Evolutionary conservation across 331 rosid species (phyloP).

Genomic region (Arachis monticola): DNA sequence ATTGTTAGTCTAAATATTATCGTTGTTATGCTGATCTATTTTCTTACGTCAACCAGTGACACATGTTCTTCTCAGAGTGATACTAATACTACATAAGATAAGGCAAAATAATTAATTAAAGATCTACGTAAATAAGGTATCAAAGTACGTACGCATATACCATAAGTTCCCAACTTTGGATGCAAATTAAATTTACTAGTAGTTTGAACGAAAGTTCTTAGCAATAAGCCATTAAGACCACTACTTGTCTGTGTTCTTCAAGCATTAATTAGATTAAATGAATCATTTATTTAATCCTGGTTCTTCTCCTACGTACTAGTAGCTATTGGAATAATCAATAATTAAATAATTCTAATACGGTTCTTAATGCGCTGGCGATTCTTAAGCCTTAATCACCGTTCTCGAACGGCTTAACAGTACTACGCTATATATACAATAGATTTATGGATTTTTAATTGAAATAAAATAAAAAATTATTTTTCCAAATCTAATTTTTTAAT

Average conservation of each 20-base stretch:
- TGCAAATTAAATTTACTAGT: neutral
- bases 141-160: slow-evolving; percentile 23
- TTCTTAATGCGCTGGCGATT: slow-evolving; percentile 57
- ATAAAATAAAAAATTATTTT: no score
- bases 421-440: neutral
- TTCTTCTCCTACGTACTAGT: neutral
- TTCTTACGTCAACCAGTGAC: slow-evolving; percentile 38
- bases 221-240: slow-evolving; percentile 1
- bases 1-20: neutral
- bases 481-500: no score
- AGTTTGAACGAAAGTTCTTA: slow-evolving; percentile 44
- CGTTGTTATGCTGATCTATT: slow-evolving; percentile 3
- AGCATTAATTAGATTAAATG: slow-evolving; percentile 30
- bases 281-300: neutral
- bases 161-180: neutral
- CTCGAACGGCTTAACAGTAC: slow-evolving; percentile 45
- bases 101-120: slow-evolving; percentile 20
- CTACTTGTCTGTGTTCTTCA: neutral
- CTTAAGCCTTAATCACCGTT: slow-evolving; percentile 65
- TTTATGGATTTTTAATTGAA: no score
- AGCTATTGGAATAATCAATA: slow-evolving; percentile 7
- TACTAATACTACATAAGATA: neutral
- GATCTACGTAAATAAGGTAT: slow-evolving; percentile 30
- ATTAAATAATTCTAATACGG: slow-evolving; percentile 13
- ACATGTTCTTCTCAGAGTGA: neutral